These are phyloP conservation scores for Coemansia sp. DNA, from an alignment of 371 early-diverging fungal species.

Conservation along the genomic window DNA sequence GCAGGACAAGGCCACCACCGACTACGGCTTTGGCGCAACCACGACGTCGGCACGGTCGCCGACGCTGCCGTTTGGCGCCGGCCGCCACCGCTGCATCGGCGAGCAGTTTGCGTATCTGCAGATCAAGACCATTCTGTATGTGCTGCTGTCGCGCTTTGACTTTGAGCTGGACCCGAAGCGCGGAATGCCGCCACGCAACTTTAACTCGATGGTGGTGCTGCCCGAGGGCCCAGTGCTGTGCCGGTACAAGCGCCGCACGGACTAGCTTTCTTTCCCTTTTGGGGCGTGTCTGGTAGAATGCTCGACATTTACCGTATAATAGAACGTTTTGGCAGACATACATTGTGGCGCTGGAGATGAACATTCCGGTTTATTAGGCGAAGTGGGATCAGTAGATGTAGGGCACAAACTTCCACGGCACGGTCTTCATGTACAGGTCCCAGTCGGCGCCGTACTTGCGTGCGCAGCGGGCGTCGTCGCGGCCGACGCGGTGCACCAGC, in stretches of 20 bases:
- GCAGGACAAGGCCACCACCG: constrained; percentile 57
- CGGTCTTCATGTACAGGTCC: constrained; percentile 82
- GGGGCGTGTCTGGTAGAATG: too few species aligned
- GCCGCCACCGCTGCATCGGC: constrained; percentile 98
- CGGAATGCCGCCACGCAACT: constrained; percentile 81
- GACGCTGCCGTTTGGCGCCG: constrained; percentile 97
- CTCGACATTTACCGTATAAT: too few species aligned
- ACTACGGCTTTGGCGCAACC: constrained; percentile 84
- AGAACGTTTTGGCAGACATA: background rate
- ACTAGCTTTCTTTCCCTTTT: background rate
- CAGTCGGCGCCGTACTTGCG: constrained; percentile 91
- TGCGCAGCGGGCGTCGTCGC: constrained; percentile 88
- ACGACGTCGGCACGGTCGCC: constrained; percentile 76
- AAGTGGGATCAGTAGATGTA: constrained; percentile 49
- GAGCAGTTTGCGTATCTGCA: constrained; percentile 96
- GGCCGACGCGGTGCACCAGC: constrained; percentile 80
- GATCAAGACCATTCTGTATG: constrained; percentile 87
- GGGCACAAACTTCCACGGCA: constrained; percentile 85
- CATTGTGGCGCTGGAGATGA: background rate
- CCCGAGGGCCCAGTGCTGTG: constrained; percentile 69
- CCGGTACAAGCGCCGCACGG: constrained; percentile 63
- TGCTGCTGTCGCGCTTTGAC: constrained; percentile 75
- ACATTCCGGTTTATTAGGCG: background rate
- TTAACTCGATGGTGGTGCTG: constrained; percentile 87
- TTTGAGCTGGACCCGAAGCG: constrained; percentile 59